Base-by-base conservation (phyloP, 306 rosid species). In the Dalbergia cultrata region DNA sequence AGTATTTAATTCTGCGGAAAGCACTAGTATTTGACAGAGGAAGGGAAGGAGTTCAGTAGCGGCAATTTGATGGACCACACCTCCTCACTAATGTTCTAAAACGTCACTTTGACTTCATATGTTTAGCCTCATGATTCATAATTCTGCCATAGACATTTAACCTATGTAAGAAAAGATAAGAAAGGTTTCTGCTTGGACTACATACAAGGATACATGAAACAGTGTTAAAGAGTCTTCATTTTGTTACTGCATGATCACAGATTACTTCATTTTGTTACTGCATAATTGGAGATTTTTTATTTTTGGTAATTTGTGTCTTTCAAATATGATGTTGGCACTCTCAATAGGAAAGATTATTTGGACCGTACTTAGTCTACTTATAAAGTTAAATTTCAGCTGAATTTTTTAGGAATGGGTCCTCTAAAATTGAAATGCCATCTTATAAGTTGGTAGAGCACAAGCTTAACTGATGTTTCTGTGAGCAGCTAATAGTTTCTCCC, bases 1-100 rank as follows among this genome's bases (percentile, higher is more conserved):
- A 34, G 13, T 10, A 70, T 49, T 47, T 61, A 59, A 18, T 61
- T 60, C 49, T 80, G 12, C 73, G 34, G 67, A 79, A 60, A 44
- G 53, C 62, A 37, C 5, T 37, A 68, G 60, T 17, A 57, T 58
- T 66, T 17, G 34, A 66, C 13, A 44, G 13, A 16, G 35, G 14
- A 71, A 71, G 7, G 49, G 45, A 37, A 47, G 37, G 47, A 21
- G 9, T 33, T 37, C 31, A 26, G 31, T 26, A 3, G 31, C 31
- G 31, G 3, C 31, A 26, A 26, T 52, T 83, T 44, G 9, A 21
- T 9, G 70, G 79, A 52, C 21, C 78, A 47, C 16, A 13, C 41
- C 67, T 62, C 49, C 21, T 63, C 70, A 11, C 67, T 37, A 22
- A 4, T 53, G 31, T 63, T 62, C 34, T 17, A 59, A 56, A 53